Evolutionary conservation across 2,329 filamentous ascomycete species (phyloP), one percentile per base, ranked within the genome.

Genomic region (Verticillium klebahnii): DNA sequence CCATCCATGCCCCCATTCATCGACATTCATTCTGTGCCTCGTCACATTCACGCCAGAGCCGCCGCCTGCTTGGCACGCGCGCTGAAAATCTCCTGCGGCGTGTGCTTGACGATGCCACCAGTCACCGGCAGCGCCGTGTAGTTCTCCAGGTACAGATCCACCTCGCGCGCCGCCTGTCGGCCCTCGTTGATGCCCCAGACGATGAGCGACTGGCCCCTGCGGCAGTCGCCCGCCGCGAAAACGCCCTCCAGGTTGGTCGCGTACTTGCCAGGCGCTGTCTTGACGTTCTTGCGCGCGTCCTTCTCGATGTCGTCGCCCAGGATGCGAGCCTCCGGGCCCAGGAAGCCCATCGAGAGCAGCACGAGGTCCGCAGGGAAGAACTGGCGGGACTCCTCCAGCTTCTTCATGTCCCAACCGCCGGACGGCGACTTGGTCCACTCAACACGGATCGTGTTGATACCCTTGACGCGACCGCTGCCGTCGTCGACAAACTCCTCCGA

Each of bases 121-220:
- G 93, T 96, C 61, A 96, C 90, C 11, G 94, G 94, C 57, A 98
- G 85, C 71, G 85, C 85, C 62, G 91, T 93, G 72, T 86, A 85
- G 65, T 89, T 86, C 76, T 91, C 91, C 55, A 98, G 89, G 82
- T 87, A 97, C 59, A 92, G 77, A 75, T 98, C 94, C 61, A 97
- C 90, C 76, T 98, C 93, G 65, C 94, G 90, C 70, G 94, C 94
- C 69, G 90, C 89, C 80, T 95, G 91, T 69, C 94, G 91, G 71
- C 94, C 94, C 80, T 98, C 94, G 74, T 98, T 98, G 82, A 98
- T 98, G 74, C 93, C 94, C 92, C 93, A 98, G 67, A 98, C 93
- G 77, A 98, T 97, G 62, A 98, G 82, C 61, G 92, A 96, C 80
- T 98, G 94, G 61, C 94, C 94, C 72, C 94, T 90, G 64, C 93